Base-by-base conservation (phyloP, 2,329 filamentous ascomycete genomes). In the Pseudocercospora cruenta region DNA sequence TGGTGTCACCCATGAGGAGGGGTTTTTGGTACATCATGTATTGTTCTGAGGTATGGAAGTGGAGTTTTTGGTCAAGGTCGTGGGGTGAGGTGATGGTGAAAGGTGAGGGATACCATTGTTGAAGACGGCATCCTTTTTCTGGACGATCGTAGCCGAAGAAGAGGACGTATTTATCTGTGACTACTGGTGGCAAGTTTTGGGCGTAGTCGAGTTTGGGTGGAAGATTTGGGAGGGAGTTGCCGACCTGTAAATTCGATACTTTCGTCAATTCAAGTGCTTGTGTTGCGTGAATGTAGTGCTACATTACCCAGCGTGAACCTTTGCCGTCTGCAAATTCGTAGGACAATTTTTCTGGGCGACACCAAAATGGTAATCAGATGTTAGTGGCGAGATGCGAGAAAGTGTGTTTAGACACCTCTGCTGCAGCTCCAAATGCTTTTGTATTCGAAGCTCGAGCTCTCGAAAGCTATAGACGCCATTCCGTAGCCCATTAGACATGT, bases 11-110 rank as follows among this genome's bases (percentile, higher is more conserved):
- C 64, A 79, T 77, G 28, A 77, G 68, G 5, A 78, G 66, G 8
- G 75, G 76, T 69, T 79, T 79, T 53, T 72, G 74, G 54, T 76
- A 76, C 77, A 79, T 79, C 73, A 79, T 79, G 64, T 73, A 77
- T 53, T 72, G 72, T 62, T 73, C 72, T 21, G 64, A 62, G 2
- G 71, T 73, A n/a, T 66, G 65, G 58, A 70, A 74, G 43, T 22
- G 21, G 21, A 7, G 60, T 21, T 54, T 60, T 60, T 60, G 64
- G 31, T 7, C 1, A 1, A 7, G 31, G 31, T 33, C 63, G 45
- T 64, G 8, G 47, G 51, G 24, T 31, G 67, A 39, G 24, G 58
- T 2, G 43, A 19, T 47, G 9, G n/a, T 63, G 57, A 73, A 73
- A 22, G 64, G 57, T 7, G 68, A 68, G 0, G 68, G 69, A 65